Conservation (phyloP, 2,329 filamentous ascomycete species). For the Ophiostoma pallidulum region DNA sequence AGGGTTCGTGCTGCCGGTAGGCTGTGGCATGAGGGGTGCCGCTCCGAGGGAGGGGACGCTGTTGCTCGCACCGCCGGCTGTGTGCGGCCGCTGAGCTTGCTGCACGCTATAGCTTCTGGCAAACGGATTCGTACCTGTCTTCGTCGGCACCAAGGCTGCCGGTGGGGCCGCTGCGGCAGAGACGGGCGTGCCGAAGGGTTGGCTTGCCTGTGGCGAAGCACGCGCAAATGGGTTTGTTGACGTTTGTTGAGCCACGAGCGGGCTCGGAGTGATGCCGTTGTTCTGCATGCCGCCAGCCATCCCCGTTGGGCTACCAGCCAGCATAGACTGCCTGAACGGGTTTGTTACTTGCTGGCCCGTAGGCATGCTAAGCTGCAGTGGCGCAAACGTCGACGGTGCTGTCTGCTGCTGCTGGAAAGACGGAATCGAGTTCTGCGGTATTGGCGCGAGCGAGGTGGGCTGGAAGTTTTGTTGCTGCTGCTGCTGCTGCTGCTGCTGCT, state of each 20-base stretch:
- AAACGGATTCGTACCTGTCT: constrained; percentile 52
- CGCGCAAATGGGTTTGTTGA: constrained; percentile 86
- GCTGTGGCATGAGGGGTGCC: constrained; percentile 54
- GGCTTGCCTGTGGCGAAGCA: constrained; percentile 36
- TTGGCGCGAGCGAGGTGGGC: constrained; percentile 41
- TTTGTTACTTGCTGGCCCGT: constrained; percentile 62
- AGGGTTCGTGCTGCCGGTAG: constrained; percentile 85
- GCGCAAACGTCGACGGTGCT: neutral
- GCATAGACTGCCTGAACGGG: constrained; percentile 87
- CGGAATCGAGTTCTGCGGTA: constrained; percentile 47
- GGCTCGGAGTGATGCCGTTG: neutral
- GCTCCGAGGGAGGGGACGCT: constrained; percentile 27
- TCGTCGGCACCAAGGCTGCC: constrained; percentile 36
- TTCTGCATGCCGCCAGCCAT: constrained; percentile 20
- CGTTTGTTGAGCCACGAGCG: constrained; percentile 40
- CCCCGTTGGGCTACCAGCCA: constrained; percentile 50
- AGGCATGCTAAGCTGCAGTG: constrained; percentile 32
- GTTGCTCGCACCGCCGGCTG: constrained; percentile 63
- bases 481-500: constrained; percentile 29
- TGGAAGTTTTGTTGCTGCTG: constrained; percentile 38
- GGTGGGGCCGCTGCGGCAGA: constrained; percentile 26
- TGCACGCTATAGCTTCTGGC: constrained; percentile 35
- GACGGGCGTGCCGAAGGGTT: constrained; percentile 29
- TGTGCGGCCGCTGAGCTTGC: constrained; percentile 25
- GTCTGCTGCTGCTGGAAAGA: constrained; percentile 39